Conservation (phyloP, 768 basidiomycete species). For the Hygrophorus pudorinus region DNA sequence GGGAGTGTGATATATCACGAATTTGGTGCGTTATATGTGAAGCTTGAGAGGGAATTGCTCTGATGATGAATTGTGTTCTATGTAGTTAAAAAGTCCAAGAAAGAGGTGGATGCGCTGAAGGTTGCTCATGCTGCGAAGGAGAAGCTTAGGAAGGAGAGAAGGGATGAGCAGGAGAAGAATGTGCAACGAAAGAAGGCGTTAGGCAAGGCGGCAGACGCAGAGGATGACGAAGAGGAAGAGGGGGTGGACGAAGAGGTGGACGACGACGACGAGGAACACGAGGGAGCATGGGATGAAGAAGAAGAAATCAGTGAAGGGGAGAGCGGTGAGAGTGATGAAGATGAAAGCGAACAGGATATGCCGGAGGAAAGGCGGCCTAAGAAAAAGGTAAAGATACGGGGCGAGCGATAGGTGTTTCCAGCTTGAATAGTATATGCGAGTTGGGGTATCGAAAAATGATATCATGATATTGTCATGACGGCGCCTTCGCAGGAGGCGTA, state of each 20-base stretch:
- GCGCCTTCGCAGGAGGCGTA: neutral
- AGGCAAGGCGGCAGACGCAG: slow-evolving; percentile 16
- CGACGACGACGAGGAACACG: slow-evolving; percentile 22
- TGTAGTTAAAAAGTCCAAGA: slow-evolving; percentile 83
- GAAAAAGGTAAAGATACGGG: slow-evolving; percentile 45
- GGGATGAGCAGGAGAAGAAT: slow-evolving; percentile 88
- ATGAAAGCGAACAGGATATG: slow-evolving; percentile 40
- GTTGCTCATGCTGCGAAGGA: slow-evolving; percentile 71
- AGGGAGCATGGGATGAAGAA: slow-evolving; percentile 44
- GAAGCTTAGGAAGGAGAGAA: slow-evolving; percentile 62
- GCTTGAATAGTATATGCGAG: neutral
- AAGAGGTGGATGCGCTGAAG: slow-evolving; percentile 56
- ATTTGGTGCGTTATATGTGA: slow-evolving; percentile 51
- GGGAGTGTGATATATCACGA: slow-evolving; percentile 91
- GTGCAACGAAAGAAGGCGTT: slow-evolving; percentile 69
- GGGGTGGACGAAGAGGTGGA: slow-evolving; percentile 33
- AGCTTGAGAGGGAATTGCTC: slow-evolving; percentile 2
- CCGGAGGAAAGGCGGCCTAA: slow-evolving; percentile 33
- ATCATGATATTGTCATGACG: neutral
- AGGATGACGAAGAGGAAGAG: slow-evolving; percentile 32
- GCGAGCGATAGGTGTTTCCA: slow-evolving; percentile 29
- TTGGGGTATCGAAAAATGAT: too few relatives aligned
- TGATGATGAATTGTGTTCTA: slow-evolving; percentile 2
- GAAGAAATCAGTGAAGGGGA: slow-evolving; percentile 55
- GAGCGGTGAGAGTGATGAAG: slow-evolving; percentile 29